Base-by-base conservation (phyloP, 345 rosid species). In the Eucalyptus rudis region DNA sequence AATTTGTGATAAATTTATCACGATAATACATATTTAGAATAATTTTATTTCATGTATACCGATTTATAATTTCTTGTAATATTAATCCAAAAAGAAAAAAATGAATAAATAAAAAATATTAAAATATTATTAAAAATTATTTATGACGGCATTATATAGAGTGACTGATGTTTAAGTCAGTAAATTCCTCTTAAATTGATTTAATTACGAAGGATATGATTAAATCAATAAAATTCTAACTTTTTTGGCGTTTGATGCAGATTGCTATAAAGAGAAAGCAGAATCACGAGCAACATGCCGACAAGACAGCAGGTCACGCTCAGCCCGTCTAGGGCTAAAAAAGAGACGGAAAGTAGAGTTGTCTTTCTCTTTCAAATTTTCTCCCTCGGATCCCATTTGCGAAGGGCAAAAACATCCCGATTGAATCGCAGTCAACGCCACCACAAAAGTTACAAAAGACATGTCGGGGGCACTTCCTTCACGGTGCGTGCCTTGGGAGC, bases 1-100 rank as follows among this genome's bases (percentile, higher is more conserved):
- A 52, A 1, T 52, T 51, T 51, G 20, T 52, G 9, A 19, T 52
- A 1, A 52, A 52, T 52, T 17, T 52, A 1, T 17, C 24, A 52
- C 1, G 4, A 7, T 24, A 52, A 52, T 52, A 52, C 10, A 52
- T 0, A 51, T 52, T 52, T 52, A 0, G 2, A 2, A 52, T 52
- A 17, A 52, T 0, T 52, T 17, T 52, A 1, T 52, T 7, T 7
- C 4, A 7, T 19, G 4, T 7, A 0, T 52, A 51, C 4, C 0
- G 4, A 0, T 3, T 52, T 19, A 52, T 2, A 1, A 19, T 1
- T 52, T 52, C 19, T 52, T 0, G 2, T 19, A 1, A 2, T 52
- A 2, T 52, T 52, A 19, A 19, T 52, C 4, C 10, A 52, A 52
- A 52, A 1, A 51, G 5, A 40, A 40, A 40, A 4, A 40, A 40